These are phyloP conservation scores for Xerocomus spinulosus DNA, from an alignment of 768 basidiomycete genomes.

Conservation along the genomic window DNA sequence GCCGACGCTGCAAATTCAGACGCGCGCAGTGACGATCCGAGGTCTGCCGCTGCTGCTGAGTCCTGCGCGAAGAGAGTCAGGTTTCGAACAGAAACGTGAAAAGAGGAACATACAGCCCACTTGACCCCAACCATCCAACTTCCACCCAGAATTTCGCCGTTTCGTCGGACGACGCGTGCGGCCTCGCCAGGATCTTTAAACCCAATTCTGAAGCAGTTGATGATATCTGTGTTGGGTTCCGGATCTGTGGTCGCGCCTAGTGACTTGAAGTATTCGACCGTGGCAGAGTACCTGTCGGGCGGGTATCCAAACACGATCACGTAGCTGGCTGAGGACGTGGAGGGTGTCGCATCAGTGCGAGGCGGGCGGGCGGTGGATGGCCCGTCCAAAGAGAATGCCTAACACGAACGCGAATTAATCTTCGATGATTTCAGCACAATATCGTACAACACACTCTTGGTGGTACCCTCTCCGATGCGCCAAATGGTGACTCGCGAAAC, in stretches of 20 bases:
- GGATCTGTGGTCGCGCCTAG: constrained; percentile 68
- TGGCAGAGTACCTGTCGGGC: constrained; percentile 65
- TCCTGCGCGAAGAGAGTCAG: constrained; percentile 44
- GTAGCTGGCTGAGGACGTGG: constrained; percentile 45
- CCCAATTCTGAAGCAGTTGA: constrained; percentile 80
- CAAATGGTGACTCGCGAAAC: constrained; percentile 45
- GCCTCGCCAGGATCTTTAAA: constrained; percentile 71
- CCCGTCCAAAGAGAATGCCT: constrained; percentile 23
- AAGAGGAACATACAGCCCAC: constrained; percentile 62
- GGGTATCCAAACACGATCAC: constrained; percentile 90
- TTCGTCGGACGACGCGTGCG: constrained; percentile 73
- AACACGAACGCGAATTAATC: background rate
- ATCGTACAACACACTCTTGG: constrained; percentile 17
- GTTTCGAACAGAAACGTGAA: background rate
- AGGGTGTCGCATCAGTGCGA: constrained; percentile 25
- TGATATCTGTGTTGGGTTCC: constrained; percentile 60
- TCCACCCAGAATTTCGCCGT: constrained; percentile 72
- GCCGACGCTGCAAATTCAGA: constrained; percentile 15
- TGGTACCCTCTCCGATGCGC: constrained; percentile 23
- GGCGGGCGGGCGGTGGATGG: constrained; percentile 11
- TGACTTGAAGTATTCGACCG: constrained; percentile 70
- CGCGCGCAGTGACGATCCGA: constrained; percentile 35
- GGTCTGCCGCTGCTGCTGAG: constrained; percentile 47
- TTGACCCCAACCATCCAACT: constrained; percentile 84
- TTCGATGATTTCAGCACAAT: too few species aligned